Percentiles rank a stretch among this genome's conserved stretches.
Conservation (phyloP, 1,284 basidiomycete species). For the Cystobasidium sp. region DNA sequence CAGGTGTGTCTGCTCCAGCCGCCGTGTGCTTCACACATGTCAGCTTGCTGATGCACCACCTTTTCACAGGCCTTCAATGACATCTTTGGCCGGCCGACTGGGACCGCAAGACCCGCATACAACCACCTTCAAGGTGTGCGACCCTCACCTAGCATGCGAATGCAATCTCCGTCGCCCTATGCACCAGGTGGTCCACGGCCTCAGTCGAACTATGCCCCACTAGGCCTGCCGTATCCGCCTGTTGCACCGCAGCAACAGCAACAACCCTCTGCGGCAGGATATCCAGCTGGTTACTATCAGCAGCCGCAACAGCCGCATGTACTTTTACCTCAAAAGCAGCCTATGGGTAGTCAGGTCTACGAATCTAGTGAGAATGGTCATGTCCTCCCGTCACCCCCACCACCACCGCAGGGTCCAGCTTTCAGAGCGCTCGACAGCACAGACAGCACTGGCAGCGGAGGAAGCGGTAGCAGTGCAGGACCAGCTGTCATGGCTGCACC, state of each 20-base stretch:
- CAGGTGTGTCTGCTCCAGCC: slow-evolving; percentile 1
- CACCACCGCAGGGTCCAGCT: slow-evolving; percentile 34
- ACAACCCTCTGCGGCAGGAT: too few species aligned
- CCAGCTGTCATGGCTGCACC: background rate
- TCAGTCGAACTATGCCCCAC: slow-evolving; percentile 19
- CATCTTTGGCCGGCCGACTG: slow-evolving; percentile 37
- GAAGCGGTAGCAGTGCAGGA: slow-evolving; percentile 5
- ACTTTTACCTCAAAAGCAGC: slow-evolving; percentile 2
- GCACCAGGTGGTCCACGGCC: slow-evolving; percentile 11
- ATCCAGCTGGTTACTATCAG: slow-evolving; percentile 37
- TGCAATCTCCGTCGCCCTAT: background rate
- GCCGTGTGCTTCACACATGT: too few species aligned
- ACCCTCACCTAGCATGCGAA: slow-evolving; percentile 18
- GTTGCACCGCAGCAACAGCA: background rate
- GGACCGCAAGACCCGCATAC: slow-evolving; percentile 24
- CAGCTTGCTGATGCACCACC: background rate
- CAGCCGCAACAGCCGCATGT: slow-evolving; percentile 44
- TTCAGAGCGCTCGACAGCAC: slow-evolving; percentile 24
- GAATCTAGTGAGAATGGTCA: slow-evolving; percentile 4
- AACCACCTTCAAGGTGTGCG: slow-evolving; percentile 21
- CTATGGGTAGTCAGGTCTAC: background rate
- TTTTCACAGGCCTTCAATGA: slow-evolving; percentile 31
- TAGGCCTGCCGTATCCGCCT: slow-evolving; percentile 25
- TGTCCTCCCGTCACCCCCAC: slow-evolving; percentile 20
- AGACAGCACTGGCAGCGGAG: slow-evolving; percentile 12